These are phyloP conservation scores for Suaeda aralocaspica DNA, from an alignment of 148 eudicot genomes.

Conservation along the genomic window DNA sequence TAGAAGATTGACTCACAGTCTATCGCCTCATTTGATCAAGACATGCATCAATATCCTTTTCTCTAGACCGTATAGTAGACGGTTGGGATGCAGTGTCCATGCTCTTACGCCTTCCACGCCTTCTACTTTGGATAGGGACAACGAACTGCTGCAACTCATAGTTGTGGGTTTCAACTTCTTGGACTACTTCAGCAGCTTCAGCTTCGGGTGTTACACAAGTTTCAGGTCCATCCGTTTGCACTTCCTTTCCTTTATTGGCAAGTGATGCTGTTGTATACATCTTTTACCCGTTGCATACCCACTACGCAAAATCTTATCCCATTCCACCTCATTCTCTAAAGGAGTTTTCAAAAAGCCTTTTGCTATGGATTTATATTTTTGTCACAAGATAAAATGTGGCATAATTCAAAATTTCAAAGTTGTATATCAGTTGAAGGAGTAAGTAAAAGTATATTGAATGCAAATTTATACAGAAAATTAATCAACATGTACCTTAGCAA, in stretches of 20 bases:
- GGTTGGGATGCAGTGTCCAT: not conserved
- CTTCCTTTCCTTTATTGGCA: not conserved
- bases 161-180: too few relatives aligned
- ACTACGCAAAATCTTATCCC: not conserved
- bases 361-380: not conserved
- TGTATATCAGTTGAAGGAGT: too few relatives aligned
- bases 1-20: not conserved
- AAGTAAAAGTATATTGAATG: too few relatives aligned
- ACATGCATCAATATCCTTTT: not conserved
- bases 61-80: not conserved
- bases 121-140: not conserved
- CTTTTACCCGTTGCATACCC: not conserved
- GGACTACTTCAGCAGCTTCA: too few relatives aligned
- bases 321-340: not conserved
- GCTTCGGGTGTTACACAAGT: too few relatives aligned
- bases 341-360: not conserved
- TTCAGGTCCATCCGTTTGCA: not conserved
- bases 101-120: not conserved
- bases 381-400: not conserved
- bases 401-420: too few relatives aligned
- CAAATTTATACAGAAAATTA: too few relatives aligned
- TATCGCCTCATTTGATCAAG: not conserved
- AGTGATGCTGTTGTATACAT: not conserved
- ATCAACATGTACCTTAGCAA: not conserved
- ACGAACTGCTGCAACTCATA: not conserved